Evolutionary conservation across 768 basidiomycete genomes (phyloP).

Genomic region (Boletus barrowsii): DNA sequence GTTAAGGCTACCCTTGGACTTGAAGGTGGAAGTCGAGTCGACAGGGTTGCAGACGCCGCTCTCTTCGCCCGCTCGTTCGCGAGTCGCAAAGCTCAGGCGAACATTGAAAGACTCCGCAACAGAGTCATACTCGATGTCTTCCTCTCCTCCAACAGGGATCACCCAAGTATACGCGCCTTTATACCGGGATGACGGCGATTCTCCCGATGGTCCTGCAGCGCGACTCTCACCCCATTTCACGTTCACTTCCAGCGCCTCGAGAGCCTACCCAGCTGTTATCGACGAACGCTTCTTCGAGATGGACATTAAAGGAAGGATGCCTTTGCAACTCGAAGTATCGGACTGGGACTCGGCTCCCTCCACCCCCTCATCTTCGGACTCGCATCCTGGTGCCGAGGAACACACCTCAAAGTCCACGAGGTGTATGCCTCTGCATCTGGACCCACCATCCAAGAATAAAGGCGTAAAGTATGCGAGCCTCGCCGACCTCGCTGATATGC

Average conservation of each 20-base stretch:
- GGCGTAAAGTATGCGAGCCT: constrained; percentile 24
- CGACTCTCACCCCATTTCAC: constrained; percentile 16
- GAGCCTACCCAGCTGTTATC: constrained; percentile 11
- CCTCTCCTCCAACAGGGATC: constrained; percentile 27
- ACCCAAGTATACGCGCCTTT: constrained; percentile 19
- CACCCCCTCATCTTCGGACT: constrained; percentile 1
- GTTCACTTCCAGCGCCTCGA: constrained; percentile 17
- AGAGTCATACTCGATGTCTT: constrained; percentile 6
- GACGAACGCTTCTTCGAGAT: background rate
- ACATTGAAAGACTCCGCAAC: constrained; percentile 7
- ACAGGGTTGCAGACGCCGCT: background rate
- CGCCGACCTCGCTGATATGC: constrained; percentile 8
- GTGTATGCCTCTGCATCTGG: constrained; percentile 8
- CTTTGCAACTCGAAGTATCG: constrained; percentile 3
- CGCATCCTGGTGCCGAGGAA: constrained; percentile 9
- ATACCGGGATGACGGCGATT: constrained; percentile 15
- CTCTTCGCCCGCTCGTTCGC: constrained; percentile 1
- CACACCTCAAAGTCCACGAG: constrained; percentile 2
- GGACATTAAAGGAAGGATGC: background rate
- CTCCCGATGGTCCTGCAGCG: constrained; percentile 1
- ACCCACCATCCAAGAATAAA: constrained; percentile 1
- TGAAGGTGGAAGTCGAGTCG: background rate
- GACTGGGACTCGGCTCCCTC: constrained; percentile 4
- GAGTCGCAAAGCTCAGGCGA: constrained; percentile 7
- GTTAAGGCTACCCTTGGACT: constrained; percentile 11